Base-by-base conservation (phyloP, 2,329 filamentous ascomycete genomes). In the Elsinoe perseae region DNA sequence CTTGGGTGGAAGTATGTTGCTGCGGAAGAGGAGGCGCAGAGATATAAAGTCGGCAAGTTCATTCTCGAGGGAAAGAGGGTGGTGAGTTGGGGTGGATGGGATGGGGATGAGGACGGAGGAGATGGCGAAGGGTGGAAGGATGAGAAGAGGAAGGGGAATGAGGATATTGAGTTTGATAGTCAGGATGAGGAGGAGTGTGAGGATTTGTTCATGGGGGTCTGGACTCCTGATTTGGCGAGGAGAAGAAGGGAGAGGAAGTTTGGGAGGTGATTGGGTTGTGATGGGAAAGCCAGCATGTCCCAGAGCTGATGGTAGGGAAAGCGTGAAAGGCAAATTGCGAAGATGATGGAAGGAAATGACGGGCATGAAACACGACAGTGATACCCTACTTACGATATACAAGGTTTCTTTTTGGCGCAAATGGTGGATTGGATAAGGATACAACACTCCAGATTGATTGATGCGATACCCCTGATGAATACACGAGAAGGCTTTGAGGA, bases 161-260 rank as follows among this genome's bases (percentile, higher is more conserved):
- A 70, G 34, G 69, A 72, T n/a, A 60, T 80, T 2, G 77, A 82
- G 63, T 85, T 85, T 63, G 81, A 85, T 63, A 80, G 77, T 57
- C 78, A 84, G 68, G 81, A 85, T 65, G 82, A 85, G 63, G 81
- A 84, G 59, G 82, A 85, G 68, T 84, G 82, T 59, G 82, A 85
- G 67, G 81, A 84, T 66, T 61, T 85, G 27, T 85, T 85, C 64
- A 73, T 79, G 14, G 82, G 82, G 0, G 73, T 82, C 18, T 85
- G 82, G 82, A 82, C 72, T 58, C 75, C 77, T 14, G 73, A 75
- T 57, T 63, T 80, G 56, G 82, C 82, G 63, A 68, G 72, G 70
- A 66, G 75, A 64, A 64, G 77, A 67, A 64, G 71, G 61, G 62
- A 58, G 59, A 69, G 62, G 36, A 23, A 34, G 56, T 61, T 64